Conservation (phyloP, 129 eudicot species). For the Tagetes erecta region DNA sequence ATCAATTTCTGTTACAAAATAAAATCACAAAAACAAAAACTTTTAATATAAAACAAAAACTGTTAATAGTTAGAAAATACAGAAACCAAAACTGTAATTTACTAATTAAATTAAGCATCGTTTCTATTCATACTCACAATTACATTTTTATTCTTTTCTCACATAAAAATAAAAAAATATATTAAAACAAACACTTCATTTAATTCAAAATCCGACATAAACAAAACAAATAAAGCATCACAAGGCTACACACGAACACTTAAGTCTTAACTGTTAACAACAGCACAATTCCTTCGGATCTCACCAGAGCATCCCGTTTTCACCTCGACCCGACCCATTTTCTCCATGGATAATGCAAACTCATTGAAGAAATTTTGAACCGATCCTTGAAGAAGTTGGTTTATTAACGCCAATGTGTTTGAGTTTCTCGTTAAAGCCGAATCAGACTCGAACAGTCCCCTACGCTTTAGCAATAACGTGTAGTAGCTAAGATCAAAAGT, state of each 20-base stretch:
- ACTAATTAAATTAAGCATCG: background rate
- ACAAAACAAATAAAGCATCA: constrained; percentile 1
- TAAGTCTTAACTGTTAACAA: constrained; percentile 46
- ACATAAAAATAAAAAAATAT: background rate
- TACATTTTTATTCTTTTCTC: background rate
- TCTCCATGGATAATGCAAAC: constrained; percentile 75
- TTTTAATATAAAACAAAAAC: too few relatives aligned
- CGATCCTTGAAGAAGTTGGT: constrained; percentile 59
- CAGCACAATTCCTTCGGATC: constrained; percentile 65
- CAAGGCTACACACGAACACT: background rate
- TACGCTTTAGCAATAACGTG: constrained; percentile 57
- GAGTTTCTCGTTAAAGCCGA: constrained; percentile 60
- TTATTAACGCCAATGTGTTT: constrained; percentile 42
- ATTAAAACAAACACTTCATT: background rate
- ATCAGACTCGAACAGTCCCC: constrained; percentile 76
- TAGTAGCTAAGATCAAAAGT: constrained; percentile 88
- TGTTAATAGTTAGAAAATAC: too few relatives aligned
- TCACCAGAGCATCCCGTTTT: constrained; percentile 74
- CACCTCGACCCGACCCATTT: constrained; percentile 64
- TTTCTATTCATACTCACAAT: background rate
- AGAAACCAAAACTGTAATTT: too few relatives aligned
- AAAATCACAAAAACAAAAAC: too few relatives aligned
- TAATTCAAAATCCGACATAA: background rate
- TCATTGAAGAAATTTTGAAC: constrained; percentile 49
- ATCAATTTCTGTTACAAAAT: too few relatives aligned